Conservation (phyloP, 2,329 filamentous ascomycete species). For the Pseudocercospora fijiensis region DNA sequence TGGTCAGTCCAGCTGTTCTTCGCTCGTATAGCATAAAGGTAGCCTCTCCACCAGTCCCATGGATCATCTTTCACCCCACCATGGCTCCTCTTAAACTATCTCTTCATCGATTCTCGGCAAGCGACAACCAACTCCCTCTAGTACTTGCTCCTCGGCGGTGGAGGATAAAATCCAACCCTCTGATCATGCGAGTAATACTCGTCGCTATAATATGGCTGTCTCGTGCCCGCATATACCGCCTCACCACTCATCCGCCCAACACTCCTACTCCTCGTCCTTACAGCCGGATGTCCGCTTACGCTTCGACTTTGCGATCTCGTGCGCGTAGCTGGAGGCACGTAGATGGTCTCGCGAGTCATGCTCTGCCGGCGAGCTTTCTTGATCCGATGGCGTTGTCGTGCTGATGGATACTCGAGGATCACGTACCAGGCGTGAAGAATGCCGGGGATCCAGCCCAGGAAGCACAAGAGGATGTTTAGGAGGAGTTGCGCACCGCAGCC, state of each 20-base stretch:
- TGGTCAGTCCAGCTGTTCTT: neutral
- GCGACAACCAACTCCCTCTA: neutral
- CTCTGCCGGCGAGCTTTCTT: constrained; percentile 7
- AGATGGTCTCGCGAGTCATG: constrained; percentile 13
- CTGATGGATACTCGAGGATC: constrained; percentile 21
- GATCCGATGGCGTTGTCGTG: constrained; percentile 17
- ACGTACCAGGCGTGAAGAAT: constrained; percentile 23
- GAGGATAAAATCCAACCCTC: constrained; percentile 14
- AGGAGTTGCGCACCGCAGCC: constrained; percentile 79
- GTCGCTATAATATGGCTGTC: constrained; percentile 21
- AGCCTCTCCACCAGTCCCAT: neutral
- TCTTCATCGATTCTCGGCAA: neutral
- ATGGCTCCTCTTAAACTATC: neutral
- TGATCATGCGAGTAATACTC: constrained; percentile 14
- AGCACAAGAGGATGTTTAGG: constrained; percentile 81
- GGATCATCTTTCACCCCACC: neutral
- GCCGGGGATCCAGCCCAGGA: constrained; percentile 58
- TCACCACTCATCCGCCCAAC: constrained; percentile 14
- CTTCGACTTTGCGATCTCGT: constrained; percentile 7
- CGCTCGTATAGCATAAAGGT: neutral
- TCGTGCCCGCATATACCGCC: constrained; percentile 15
- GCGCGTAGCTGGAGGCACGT: constrained; percentile 8
- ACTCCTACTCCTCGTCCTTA: constrained; percentile 15
- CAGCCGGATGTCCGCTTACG: constrained; percentile 1
- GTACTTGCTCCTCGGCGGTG: constrained; percentile 21